These are phyloP conservation scores for Acer campestre DNA, from an alignment of 345 rosid genomes.

Conservation along the genomic window DNA sequence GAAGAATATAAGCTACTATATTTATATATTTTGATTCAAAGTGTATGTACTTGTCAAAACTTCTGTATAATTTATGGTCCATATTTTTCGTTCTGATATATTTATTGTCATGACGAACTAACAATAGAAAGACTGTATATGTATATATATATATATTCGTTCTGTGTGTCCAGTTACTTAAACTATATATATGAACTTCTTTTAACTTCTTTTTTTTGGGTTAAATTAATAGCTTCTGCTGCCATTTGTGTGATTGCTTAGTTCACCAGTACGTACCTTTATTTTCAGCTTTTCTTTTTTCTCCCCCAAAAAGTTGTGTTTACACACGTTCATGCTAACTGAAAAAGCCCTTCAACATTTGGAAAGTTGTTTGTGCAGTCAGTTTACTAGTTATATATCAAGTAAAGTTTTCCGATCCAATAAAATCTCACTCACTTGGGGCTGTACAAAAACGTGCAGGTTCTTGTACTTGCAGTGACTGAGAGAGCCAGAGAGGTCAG, in stretches of 20 bases:
- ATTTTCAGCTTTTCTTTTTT: background rate
- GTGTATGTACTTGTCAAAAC: too few species aligned
- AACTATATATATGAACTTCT: too few species aligned
- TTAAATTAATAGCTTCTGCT: background rate
- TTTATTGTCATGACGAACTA: too few species aligned
- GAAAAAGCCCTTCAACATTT: conserved; percentile 7
- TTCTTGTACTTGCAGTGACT: conserved; percentile 8
- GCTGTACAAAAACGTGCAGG: conserved; percentile 6
- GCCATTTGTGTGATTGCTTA: background rate
- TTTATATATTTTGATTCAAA: too few species aligned
- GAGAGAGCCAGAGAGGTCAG: background rate
- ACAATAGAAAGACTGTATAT: too few species aligned
- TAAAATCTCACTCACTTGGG: background rate
- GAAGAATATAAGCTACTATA: too few species aligned
- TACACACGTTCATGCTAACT: conserved; percentile 9
- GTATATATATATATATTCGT: background rate
- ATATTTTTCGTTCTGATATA: too few species aligned
- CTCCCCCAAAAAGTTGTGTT: background rate
- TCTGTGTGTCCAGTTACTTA: background rate
- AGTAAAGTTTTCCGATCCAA: background rate
- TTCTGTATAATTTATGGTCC: too few species aligned
- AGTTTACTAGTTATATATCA: conserved; percentile 1
- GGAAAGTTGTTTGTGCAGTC: background rate
- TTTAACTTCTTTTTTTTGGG: background rate
- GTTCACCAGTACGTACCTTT: background rate